Base-by-base conservation (phyloP, 2,329 filamentous ascomycete species). In the Botrytis squamosa region DNA sequence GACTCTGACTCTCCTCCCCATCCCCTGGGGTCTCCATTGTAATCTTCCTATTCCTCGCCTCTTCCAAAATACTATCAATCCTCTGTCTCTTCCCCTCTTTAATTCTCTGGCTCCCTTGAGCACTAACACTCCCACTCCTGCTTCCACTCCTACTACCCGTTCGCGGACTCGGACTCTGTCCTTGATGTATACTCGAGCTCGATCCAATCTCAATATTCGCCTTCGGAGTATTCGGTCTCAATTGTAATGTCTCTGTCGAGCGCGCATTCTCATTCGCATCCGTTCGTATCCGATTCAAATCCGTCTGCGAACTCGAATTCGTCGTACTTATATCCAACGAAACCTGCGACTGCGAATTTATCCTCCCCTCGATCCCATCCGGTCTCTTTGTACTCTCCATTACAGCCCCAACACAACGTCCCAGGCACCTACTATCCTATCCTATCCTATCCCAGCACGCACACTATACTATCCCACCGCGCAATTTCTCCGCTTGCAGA, bases 41-140 rank as follows among this genome's bases (percentile, higher is more conserved):
- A 4, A 79, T 12, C 42, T 75, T 77, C 38, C 78, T 74, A 29
- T 57, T 65, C 55, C 79, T 73, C 18, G 78, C 79, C 36, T 65
- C 69, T 22, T 79, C 76, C 33, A 80, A 70, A 10, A 80, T 79
- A 64, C 72, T 73, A 64, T 80, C 75, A n/a, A 78, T 75, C 29
- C 77, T 70, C 22, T 75, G 72, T 36, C 70, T 62, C 55, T 57
- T 60, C 20, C 38, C 18, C 29, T 60, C 52, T 60, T 60, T 44
- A 20, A 60, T 46, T 14, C 25, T 68, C 20, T 42, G 46, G 36
- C 67, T 70, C n/a, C 67, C 67, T 18, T n/a, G 44, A 1, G n/a
- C 38, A 20, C 38, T 44, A 10, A 16, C n/a, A 62, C 38, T 44
- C 18, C 40, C 40, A 59, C 46, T 59, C n/a, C 49, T 22, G 18